A percentile compares a stretch with the other conserved stretches of the same genome.
These are phyloP conservation scores for Podaxis mareebaensis DNA, from an alignment of 768 basidiomycete genomes.

Conservation along the genomic window DNA sequence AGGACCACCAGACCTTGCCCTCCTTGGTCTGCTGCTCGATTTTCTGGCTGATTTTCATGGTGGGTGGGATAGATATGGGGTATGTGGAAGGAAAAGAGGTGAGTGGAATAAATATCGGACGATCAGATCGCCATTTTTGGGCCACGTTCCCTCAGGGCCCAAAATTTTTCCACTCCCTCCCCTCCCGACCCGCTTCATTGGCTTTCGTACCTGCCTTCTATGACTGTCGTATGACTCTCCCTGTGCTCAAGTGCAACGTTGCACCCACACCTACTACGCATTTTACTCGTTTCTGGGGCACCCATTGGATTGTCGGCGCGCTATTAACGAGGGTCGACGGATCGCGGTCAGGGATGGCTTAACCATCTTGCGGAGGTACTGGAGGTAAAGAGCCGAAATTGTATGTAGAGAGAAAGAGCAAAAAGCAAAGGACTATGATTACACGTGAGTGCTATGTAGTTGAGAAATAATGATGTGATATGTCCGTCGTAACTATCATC, in stretches of 20 bases:
- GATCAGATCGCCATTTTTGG: slow-evolving; percentile 24
- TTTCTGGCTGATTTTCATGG: slow-evolving; percentile 95
- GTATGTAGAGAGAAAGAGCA: not conserved
- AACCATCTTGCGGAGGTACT: not conserved
- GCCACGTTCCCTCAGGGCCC: slow-evolving; percentile 25
- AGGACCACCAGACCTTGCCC: slow-evolving; percentile 94
- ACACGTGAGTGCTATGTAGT: not conserved
- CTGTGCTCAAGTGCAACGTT: not conserved
- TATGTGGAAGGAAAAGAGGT: slow-evolving; percentile 23
- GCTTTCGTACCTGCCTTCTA: not conserved
- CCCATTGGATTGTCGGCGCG: not conserved
- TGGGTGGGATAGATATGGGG: slow-evolving; percentile 22
- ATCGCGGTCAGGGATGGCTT: not conserved
- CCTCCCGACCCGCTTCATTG: not conserved
- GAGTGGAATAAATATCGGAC: slow-evolving; percentile 22
- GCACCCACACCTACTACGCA: not conserved
- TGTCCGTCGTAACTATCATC: not conserved
- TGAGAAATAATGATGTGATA: too few relatives aligned
- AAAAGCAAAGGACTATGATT: not conserved
- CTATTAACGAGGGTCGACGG: not conserved
- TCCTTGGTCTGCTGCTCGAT: slow-evolving; percentile 84
- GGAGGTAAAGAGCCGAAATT: not conserved
- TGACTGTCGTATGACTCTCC: slow-evolving; percentile 8
- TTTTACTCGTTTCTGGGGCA: not conserved
- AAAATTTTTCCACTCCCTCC: slow-evolving; percentile 9